phyloP scores from a whole-genome alignment of 495 filamentous ascomycete genomes.

The Xylaria cubensis region DNA sequence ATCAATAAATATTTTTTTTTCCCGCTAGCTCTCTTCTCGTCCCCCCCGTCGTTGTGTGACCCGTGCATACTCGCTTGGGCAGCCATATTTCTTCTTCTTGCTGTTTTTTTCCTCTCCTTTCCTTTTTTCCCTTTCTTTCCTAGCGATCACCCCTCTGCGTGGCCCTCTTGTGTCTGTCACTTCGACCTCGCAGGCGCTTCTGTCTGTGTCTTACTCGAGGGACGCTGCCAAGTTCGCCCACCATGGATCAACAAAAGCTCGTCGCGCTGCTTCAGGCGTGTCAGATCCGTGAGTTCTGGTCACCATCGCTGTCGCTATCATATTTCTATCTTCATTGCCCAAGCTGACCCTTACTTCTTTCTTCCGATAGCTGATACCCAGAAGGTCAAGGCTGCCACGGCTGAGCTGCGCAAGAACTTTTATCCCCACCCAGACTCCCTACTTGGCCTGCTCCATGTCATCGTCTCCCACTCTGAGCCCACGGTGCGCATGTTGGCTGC shows the following conservation, averaged over 20 bases:
- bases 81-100: constrained; percentile 6
- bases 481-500: constrained; percentile 87
- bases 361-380: constrained; percentile 70
- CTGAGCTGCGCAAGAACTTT: constrained; percentile 86
- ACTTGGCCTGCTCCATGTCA: constrained; percentile 80
- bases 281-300: constrained; percentile 68
- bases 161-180: constrained; percentile 5
- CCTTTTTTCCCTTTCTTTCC: background rate
- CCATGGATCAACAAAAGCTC: constrained; percentile 78
- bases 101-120: background rate
- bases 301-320: background rate
- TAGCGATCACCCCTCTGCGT: constrained; percentile 3
- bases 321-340: constrained; percentile 12
- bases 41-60: constrained; percentile 9
- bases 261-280: constrained; percentile 76
- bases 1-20: constrained; percentile 25
- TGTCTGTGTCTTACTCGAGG: constrained; percentile 15
- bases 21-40: constrained; percentile 9
- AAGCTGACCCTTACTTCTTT: constrained; percentile 24
- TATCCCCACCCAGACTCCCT: constrained; percentile 86
- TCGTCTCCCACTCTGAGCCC: constrained; percentile 72
- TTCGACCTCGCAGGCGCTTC: constrained; percentile 19
- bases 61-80: constrained; percentile 21
- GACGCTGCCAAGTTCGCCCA: constrained; percentile 15
- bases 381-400: constrained; percentile 87